Evolutionary conservation across 768 basidiomycete genomes (phyloP).

Genomic region (Boletus insuetus): DNA sequence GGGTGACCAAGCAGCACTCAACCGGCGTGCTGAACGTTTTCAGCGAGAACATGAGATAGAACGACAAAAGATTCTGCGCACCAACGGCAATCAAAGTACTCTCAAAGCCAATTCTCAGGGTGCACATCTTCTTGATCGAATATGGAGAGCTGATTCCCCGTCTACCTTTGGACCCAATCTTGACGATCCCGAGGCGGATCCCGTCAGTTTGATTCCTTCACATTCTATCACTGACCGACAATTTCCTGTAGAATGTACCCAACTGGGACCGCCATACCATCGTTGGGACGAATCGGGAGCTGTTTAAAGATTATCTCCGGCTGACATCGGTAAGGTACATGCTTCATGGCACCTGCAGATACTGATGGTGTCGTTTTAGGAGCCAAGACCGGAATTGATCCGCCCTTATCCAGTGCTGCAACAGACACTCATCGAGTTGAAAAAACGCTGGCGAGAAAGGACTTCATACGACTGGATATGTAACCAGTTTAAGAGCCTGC

Average conservation of each 20-base stretch:
- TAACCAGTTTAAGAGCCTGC: conserved; percentile 95
- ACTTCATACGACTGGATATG: conserved; percentile 84
- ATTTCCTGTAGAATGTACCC: conserved; percentile 74
- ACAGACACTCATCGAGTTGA: conserved; percentile 82
- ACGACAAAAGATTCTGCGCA: conserved; percentile 51
- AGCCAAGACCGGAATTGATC: conserved; percentile 92
- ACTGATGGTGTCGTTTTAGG: conserved; percentile 46
- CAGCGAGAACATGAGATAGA: conserved; percentile 88
- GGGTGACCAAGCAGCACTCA: conserved; percentile 66
- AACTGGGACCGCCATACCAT: conserved; percentile 97
- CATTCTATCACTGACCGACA: conserved; percentile 5
- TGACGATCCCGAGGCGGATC: conserved; percentile 73
- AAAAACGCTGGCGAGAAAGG: conserved; percentile 83
- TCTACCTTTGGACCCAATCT: conserved; percentile 45
- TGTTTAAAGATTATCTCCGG: conserved; percentile 96
- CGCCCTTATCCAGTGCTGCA: conserved; percentile 83
- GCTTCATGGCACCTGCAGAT: not conserved
- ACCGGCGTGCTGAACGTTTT: conserved; percentile 83
- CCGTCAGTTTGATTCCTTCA: conserved; percentile 43
- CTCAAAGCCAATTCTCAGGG: conserved; percentile 48
- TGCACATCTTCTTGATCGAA: conserved; percentile 52
- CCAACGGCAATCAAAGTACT: conserved; percentile 30
- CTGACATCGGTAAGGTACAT: conserved; percentile 72
- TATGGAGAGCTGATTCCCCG: conserved; percentile 42
- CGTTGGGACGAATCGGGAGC: conserved; percentile 82